phyloP scores from a whole-genome alignment of 1,139 yeast genomes.

The Diutina mesorugosa region DNA sequence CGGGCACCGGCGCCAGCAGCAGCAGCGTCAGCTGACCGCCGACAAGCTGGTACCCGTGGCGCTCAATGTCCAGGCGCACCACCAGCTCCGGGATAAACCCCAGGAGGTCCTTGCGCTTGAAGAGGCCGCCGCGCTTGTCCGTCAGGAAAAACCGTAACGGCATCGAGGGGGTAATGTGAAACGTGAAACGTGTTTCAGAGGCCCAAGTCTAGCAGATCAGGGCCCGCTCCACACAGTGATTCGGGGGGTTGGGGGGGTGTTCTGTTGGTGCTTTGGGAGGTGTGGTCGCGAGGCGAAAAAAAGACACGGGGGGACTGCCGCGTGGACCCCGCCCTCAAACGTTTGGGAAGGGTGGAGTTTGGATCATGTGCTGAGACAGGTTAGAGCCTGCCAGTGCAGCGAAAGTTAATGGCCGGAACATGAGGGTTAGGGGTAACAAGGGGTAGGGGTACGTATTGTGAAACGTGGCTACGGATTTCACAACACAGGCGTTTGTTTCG shows the following conservation, averaged over 20 bases:
- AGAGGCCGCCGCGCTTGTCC: slow-evolving; percentile 2
- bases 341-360: not conserved
- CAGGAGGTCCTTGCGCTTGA: slow-evolving; percentile 2
- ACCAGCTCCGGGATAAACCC: slow-evolving; percentile 3
- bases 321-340: not conserved
- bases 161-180: not conserved
- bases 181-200: no score
- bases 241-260: not conserved
- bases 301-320: not conserved
- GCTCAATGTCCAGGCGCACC: not conserved
- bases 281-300: not conserved
- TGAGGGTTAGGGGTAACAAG: no score
- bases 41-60: not conserved
- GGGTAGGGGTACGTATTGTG: no score
- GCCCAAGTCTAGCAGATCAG: not conserved
- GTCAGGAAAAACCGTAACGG: not conserved
- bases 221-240: not conserved
- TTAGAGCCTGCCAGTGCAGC: no score
- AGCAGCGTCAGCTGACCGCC: not conserved
- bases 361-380: not conserved
- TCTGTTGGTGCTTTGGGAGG: not conserved
- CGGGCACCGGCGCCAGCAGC: not conserved
- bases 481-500: no score
- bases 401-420: no score
- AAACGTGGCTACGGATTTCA: no score